Conservation (phyloP, 2,329 filamentous ascomycete species). For the Corinectria fuckeliana region DNA sequence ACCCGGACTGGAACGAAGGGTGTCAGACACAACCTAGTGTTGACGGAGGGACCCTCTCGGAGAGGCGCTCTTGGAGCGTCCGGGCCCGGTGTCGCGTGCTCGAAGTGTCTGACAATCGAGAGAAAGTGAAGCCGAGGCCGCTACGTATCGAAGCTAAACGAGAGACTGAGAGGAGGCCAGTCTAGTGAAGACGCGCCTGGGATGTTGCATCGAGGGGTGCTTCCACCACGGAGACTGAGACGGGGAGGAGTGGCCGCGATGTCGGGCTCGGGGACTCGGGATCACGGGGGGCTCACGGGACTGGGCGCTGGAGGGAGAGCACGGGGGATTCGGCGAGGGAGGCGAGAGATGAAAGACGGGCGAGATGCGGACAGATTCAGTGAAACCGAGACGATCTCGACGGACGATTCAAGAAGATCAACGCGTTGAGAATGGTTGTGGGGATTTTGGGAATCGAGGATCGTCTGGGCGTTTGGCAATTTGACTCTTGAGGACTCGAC, state of each 20-base stretch:
- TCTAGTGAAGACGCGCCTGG: conserved; percentile 24
- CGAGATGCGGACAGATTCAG: conserved; percentile 9
- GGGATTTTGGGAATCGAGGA: conserved; percentile 22
- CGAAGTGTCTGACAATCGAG: conserved; percentile 13
- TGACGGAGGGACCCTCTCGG: conserved; percentile 29
- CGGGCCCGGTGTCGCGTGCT: conserved; percentile 25
- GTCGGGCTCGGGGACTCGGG: conserved; percentile 12
- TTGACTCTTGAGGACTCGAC: conserved; percentile 25
- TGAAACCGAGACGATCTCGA: conserved; percentile 21
- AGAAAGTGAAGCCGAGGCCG: conserved; percentile 8
- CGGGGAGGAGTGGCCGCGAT: conserved; percentile 17
- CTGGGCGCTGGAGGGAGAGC: background rate
- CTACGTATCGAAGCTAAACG: conserved; percentile 8
- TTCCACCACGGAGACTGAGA: conserved; percentile 25
- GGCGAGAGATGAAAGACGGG: conserved; percentile 1
- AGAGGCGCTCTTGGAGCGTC: conserved; percentile 25
- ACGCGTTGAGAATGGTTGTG: conserved; percentile 30
- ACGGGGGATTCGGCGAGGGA: background rate
- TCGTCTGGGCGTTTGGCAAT: conserved; percentile 20
- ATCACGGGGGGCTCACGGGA: conserved; percentile 7
- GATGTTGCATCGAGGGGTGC: conserved; percentile 38
- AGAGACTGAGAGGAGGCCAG: conserved; percentile 17
- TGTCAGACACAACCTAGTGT: conserved; percentile 39
- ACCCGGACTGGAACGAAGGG: conserved; percentile 38
- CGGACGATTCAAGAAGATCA: conserved; percentile 20